phyloP scores from a whole-genome alignment of 495 filamentous ascomycete genomes.

The Neurospora sp. region DNA sequence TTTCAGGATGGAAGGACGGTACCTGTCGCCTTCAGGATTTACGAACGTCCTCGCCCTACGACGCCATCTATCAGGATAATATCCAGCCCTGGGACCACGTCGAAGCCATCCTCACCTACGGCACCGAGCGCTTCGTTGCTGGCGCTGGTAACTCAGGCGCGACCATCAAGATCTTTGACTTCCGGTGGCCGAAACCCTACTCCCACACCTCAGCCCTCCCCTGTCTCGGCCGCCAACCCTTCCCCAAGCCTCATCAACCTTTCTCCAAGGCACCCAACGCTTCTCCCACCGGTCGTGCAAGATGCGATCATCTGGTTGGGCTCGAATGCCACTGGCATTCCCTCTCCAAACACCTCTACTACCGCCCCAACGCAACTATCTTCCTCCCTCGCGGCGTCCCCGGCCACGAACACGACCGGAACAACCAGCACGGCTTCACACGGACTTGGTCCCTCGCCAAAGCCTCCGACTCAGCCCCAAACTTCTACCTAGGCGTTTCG shows the following conservation, averaged over 20 bases:
- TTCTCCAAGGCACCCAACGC: constrained; percentile 14
- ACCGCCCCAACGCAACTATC: constrained; percentile 33
- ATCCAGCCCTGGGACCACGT: constrained; percentile 28
- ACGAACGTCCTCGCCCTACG: constrained; percentile 24
- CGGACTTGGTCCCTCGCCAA: constrained; percentile 33
- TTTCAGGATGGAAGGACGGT: constrained; percentile 39
- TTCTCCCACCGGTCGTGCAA: not conserved
- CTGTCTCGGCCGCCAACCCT: constrained; percentile 22
- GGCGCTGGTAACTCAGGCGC: constrained; percentile 26
- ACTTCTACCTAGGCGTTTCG: constrained; percentile 32
- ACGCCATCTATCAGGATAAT: constrained; percentile 34
- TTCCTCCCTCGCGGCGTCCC: constrained; percentile 20
- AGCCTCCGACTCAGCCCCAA: constrained; percentile 29
- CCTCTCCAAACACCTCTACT: constrained; percentile 28
- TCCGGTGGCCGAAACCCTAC: constrained; percentile 34
- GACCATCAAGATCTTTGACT: constrained; percentile 38
- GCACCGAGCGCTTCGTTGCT: constrained; percentile 31
- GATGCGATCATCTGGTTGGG: constrained; percentile 21
- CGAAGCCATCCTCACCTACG: constrained; percentile 32
- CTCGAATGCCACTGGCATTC: constrained; percentile 32
- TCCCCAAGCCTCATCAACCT: constrained; percentile 25
- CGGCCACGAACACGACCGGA: not conserved
- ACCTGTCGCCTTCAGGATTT: constrained; percentile 35
- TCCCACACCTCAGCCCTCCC: constrained; percentile 32
- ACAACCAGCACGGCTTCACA: constrained; percentile 3